phyloP scores from a whole-genome alignment of 345 rosid species.

The Eucalyptus cloeziana region DNA sequence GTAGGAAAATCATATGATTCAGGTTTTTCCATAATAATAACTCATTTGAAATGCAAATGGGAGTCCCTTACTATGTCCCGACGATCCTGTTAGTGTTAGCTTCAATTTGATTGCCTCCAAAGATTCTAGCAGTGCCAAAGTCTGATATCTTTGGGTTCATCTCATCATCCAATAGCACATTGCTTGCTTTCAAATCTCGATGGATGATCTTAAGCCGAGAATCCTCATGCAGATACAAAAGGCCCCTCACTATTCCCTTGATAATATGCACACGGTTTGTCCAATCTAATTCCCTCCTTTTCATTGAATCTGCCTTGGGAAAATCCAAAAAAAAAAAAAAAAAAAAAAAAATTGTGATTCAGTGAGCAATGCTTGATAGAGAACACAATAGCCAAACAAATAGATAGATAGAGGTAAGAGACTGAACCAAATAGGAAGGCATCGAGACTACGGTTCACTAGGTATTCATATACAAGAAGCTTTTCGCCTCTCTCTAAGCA shows the following conservation, averaged over 20 bases:
- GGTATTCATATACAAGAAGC: conserved; percentile 35
- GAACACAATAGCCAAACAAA: background rate
- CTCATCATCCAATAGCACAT: conserved; percentile 33
- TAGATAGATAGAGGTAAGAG: background rate
- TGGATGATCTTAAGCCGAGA: conserved; percentile 43
- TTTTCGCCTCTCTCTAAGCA: conserved; percentile 35
- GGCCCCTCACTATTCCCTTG: conserved; percentile 29
- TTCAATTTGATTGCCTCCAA: conserved; percentile 17
- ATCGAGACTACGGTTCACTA: conserved; percentile 37
- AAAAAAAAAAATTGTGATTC: background rate
- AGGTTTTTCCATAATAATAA: background rate
- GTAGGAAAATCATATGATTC: background rate
- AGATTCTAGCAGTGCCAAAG: conserved; percentile 47
- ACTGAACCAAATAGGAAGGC: conserved; percentile 24
- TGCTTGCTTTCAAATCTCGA: conserved; percentile 36
- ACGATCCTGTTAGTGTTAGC: conserved; percentile 28
- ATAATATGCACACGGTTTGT: conserved; percentile 23
- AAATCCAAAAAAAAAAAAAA: background rate
- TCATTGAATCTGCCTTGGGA: conserved; percentile 13
- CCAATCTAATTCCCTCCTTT: conserved; percentile 22
- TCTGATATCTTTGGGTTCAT: conserved; percentile 50
- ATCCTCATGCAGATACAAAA: conserved; percentile 40
- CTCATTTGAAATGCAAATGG: background rate
- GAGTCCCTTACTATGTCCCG: conserved; percentile 34
- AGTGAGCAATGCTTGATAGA: background rate